These are phyloP conservation scores for Castanea mollissima DNA, from an alignment of 306 rosid species.

Conservation along the genomic window DNA sequence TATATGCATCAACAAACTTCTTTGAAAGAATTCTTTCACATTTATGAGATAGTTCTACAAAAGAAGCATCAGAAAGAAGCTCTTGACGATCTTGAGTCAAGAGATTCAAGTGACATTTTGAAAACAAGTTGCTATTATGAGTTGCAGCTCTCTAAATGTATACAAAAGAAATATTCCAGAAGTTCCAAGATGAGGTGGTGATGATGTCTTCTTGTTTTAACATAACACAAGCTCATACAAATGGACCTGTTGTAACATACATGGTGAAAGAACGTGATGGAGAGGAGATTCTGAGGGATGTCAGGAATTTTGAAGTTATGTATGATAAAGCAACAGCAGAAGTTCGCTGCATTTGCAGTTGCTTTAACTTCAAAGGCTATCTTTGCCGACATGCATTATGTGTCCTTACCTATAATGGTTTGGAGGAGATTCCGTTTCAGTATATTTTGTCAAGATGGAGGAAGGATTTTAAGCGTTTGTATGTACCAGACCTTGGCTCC, in stretches of 20 bases:
- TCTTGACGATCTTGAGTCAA: constrained; percentile 67
- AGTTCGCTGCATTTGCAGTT: constrained; percentile 75
- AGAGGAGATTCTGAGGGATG: constrained; percentile 48
- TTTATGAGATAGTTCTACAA: constrained; percentile 51
- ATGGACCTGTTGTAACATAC: constrained; percentile 59
- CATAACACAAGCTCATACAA: constrained; percentile 62
- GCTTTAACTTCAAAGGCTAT: constrained; percentile 89
- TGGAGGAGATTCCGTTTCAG: constrained; percentile 82
- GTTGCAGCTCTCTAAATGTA: constrained; percentile 81
- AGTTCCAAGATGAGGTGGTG: constrained; percentile 77
- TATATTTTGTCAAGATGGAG: constrained; percentile 86
- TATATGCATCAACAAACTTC: constrained; percentile 70
- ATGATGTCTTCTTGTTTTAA: constrained; percentile 72
- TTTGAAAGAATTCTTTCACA: constrained; percentile 65
- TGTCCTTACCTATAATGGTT: constrained; percentile 73
- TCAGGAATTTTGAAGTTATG: constrained; percentile 61
- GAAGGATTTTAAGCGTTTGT: constrained; percentile 78
- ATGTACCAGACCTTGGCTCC: constrained; percentile 63
- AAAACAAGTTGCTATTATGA: constrained; percentile 70
- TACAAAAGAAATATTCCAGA: constrained; percentile 65
- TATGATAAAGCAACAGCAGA: constrained; percentile 77
- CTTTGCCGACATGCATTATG: constrained; percentile 86
- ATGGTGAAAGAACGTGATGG: constrained; percentile 60
- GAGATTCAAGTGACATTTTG: constrained; percentile 45
- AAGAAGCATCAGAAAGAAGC: constrained; percentile 63